These are phyloP conservation scores for Apodospora peruviana DNA, from an alignment of 495 filamentous ascomycete species.

Conservation along the genomic window DNA sequence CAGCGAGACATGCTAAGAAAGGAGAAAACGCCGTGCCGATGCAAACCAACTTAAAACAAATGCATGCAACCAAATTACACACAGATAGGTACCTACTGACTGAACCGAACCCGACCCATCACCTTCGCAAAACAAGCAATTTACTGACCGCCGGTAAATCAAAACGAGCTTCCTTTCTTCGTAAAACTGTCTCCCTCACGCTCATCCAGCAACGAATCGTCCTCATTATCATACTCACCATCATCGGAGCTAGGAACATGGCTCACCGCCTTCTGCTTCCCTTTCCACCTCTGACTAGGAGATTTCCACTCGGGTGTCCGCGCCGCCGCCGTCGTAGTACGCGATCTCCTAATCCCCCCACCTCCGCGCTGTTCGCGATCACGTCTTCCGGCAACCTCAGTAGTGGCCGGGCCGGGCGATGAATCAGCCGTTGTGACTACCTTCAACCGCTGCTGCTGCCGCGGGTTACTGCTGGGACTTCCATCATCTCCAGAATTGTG, in stretches of 20 bases:
- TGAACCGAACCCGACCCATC: too few species aligned
- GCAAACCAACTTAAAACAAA: too few species aligned
- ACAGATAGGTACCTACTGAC: too few species aligned
- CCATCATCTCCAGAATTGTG: constrained; percentile 35
- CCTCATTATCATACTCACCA: constrained; percentile 15
- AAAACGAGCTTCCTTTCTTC: constrained; percentile 28
- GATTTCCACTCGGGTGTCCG: constrained; percentile 5
- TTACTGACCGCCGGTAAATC: not conserved
- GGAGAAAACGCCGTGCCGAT: too few species aligned
- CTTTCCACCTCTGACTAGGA: constrained; percentile 3
- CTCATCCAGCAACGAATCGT: constrained; percentile 2
- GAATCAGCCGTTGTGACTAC: not conserved
- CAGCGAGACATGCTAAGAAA: too few species aligned
- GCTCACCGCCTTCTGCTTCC: constrained; percentile 23
- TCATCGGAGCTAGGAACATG: not conserved
- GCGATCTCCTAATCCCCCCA: constrained; percentile 8
- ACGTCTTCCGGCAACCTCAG: constrained; percentile 14
- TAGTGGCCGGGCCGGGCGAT: constrained; percentile 12
- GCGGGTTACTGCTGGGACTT: constrained; percentile 12
- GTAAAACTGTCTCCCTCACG: constrained; percentile 1
- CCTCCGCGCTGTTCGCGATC: not conserved
- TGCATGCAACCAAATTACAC: too few species aligned
- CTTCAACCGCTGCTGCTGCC: not conserved
- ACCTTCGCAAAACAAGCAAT: not conserved
- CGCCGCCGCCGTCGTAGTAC: constrained; percentile 2